These are phyloP conservation scores for Cyclanthera cordifolia DNA, from an alignment of 306 rosid genomes.

Conservation along the genomic window DNA sequence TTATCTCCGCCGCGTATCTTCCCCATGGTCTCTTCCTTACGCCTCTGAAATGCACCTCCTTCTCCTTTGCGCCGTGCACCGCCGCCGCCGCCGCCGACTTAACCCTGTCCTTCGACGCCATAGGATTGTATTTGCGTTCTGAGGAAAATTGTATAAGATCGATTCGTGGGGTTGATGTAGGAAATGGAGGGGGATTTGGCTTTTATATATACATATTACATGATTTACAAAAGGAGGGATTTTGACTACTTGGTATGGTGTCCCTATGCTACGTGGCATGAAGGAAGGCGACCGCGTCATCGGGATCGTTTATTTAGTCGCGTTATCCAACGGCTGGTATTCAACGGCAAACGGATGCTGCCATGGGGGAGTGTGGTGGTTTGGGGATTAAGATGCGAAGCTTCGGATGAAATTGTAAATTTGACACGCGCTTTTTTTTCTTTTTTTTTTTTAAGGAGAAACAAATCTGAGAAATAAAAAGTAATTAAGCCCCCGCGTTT, in stretches of 20 bases:
- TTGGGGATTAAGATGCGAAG: neutral
- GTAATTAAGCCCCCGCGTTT: too few relatives aligned
- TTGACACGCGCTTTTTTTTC: neutral
- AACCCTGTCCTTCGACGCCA: constrained; percentile 45
- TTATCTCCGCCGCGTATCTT: constrained; percentile 34
- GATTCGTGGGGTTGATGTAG: too few relatives aligned
- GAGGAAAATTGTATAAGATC: too few relatives aligned
- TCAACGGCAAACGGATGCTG: neutral
- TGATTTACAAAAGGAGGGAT: neutral
- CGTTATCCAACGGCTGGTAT: constrained; percentile 1
- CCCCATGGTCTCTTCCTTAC: constrained; percentile 77
- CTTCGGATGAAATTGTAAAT: neutral
- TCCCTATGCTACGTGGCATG: constrained; percentile 4
- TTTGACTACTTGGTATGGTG: neutral
- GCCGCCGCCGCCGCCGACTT: too few relatives aligned
- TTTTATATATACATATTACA: too few relatives aligned
- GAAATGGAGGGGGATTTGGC: neutral
- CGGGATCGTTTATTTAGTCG: neutral
- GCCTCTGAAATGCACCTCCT: constrained; percentile 55
- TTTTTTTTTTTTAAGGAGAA: too few relatives aligned
- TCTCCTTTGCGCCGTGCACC: constrained; percentile 2
- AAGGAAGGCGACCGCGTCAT: neutral
- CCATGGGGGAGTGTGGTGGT: neutral
- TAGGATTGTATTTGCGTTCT: neutral
- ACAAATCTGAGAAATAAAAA: neutral